Evolutionary conservation across 257 asterid species (phyloP), one percentile per base, ranked within the genome.

Genomic region (Solanum pennellii): DNA sequence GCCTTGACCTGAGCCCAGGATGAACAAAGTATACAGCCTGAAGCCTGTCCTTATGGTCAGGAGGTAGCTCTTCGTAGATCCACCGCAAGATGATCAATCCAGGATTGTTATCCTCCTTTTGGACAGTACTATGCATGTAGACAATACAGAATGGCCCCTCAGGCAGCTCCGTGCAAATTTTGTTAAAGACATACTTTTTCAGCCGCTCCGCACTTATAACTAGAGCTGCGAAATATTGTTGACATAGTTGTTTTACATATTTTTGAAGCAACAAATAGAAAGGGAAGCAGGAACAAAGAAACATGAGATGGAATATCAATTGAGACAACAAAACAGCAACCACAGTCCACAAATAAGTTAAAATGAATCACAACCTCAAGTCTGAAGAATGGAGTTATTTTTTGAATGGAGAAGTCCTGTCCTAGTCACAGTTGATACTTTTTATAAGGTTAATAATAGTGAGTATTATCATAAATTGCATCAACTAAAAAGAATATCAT

Each of bases 1-100:
- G 95, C 89, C 99, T 93, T 47, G 99, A 94, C 72, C 93, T 91
- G 9, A 95, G 91, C 80, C 99, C 99, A 9, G 98, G 99, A 93
- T 97, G 99, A 86, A 97, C 68, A 84, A 97, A 97, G 93, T 97
- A 97, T 39, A 95, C 94, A 87, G 90, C 94, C 87, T 92, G 94
- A 89, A 97, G 98, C 94, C 98, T 92, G 86, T 92, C 96, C 93
- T 97, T 97, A 88, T 83, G 91, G 80, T 94, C 95, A 35, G 91
- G 33, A 25, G 98, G 98, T 23, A 95, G 91, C 72, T 91, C 98
- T 90, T 97, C 99, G 20, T 97, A 97, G 41, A 97, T 94, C 99
- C 99, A 97, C 91, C 98, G 91, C 90, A 97, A 91, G 62, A 95
- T 93, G 29, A 96, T 94, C 85, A 95, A 83, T 56, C 99, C 99